These are phyloP conservation scores for Camellia granthamiana DNA, from an alignment of 148 eudicot species.

Conservation along the genomic window DNA sequence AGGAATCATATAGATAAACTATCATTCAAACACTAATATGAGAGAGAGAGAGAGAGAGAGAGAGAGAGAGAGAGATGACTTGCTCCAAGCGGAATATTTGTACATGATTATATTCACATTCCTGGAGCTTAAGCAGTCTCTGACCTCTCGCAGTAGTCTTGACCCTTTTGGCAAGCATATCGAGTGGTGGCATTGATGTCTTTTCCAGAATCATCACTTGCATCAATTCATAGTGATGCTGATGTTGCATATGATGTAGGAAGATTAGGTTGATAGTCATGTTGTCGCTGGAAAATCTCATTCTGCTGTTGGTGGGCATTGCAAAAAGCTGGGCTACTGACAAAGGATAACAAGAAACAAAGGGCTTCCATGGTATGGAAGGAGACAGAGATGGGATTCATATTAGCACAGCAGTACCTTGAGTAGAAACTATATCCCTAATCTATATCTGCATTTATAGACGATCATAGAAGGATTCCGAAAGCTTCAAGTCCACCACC, in stretches of 20 bases:
- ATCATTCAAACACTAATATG: not conserved
- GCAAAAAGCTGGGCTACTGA: not conserved
- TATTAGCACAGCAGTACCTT: not conserved
- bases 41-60: not conserved
- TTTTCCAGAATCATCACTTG: not conserved
- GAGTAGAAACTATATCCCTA: not conserved
- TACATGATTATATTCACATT: slow-evolving; percentile 47
- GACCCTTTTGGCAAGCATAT: slow-evolving; percentile 44
- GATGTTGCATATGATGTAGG: not conserved
- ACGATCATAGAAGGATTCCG: not conserved
- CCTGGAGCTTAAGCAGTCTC: slow-evolving; percentile 58
- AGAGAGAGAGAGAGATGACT: slow-evolving; percentile 25
- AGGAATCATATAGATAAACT: not conserved
- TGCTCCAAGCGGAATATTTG: slow-evolving; percentile 70
- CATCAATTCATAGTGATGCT: not conserved
- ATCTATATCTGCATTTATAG: not conserved
- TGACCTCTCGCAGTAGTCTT: slow-evolving; percentile 68
- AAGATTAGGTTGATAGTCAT: not conserved
- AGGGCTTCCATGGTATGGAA: not conserved
- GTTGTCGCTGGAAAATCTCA: not conserved
- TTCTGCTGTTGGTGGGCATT: not conserved
- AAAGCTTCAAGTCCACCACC: slow-evolving; percentile 6
- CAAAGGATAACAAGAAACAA: not conserved
- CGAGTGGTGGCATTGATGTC: not conserved
- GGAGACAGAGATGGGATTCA: not conserved